Evolutionary conservation across 305 asterid species (phyloP).

Genomic region (Fraxinus floribunda): DNA sequence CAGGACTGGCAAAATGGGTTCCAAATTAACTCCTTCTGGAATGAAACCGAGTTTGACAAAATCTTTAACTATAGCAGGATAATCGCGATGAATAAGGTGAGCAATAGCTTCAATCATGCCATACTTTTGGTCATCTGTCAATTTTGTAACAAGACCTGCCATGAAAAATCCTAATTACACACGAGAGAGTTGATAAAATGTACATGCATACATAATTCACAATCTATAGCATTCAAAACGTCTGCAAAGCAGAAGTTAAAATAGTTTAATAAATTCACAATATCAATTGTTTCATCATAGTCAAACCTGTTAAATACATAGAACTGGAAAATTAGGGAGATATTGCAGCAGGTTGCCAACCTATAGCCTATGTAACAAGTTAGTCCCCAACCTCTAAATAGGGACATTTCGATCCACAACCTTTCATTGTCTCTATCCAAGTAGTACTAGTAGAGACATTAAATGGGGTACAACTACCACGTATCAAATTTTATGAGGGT

Average conservation of each 20-base stretch:
- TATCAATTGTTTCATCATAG: background rate
- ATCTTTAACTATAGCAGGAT: slow-evolving; percentile 88
- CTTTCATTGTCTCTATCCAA: background rate
- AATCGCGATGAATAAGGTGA: slow-evolving; percentile 97
- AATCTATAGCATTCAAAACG: background rate
- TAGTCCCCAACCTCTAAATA: background rate
- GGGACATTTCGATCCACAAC: background rate
- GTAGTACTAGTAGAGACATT: background rate
- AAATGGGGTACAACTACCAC: background rate
- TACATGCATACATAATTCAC: background rate
- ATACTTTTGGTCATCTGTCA: slow-evolving; percentile 92
- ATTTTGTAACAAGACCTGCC: slow-evolving; percentile 90
- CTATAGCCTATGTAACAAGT: background rate
- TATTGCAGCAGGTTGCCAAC: background rate
- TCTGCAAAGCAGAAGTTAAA: background rate
- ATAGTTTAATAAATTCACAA: background rate
- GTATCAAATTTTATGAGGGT: background rate
- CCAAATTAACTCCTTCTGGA: slow-evolving; percentile 86
- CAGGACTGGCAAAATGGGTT: slow-evolving; percentile 92
- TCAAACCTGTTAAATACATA: background rate
- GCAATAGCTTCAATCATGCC: slow-evolving; percentile 99
- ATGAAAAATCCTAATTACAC: slow-evolving; percentile 23
- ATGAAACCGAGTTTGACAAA: slow-evolving; percentile 92
- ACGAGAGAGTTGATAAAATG: background rate
- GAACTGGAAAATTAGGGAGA: background rate